Base-by-base conservation (phyloP, 768 basidiomycete species). In the Boletus sensibilis region DNA sequence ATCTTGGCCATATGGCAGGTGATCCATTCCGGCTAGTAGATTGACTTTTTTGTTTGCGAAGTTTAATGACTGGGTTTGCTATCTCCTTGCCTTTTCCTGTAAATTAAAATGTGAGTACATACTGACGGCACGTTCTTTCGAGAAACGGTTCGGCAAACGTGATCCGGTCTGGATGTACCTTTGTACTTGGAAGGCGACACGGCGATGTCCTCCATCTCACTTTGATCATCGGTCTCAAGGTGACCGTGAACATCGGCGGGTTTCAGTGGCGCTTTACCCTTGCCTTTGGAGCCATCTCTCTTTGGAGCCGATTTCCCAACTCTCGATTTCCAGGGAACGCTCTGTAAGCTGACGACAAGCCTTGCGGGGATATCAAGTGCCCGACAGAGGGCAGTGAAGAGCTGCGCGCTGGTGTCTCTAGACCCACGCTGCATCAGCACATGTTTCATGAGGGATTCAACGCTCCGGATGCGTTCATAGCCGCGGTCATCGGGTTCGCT, bases 391-490 rank as follows among this genome's bases (percentile, higher is more conserved):
- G 92, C 86, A 5, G 94, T 95, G 69, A 98, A 98, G 4, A 98
- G 79, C 63, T 96, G 93, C 1, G 93, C 89, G 55, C 89, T 90
- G 38, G 84, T 83, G 69, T 99, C 97, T 57, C 91, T 80, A 23
- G 86, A 89, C 8, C 95, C 97, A 56, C 74, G 78, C 52, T 80
- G 82, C 80, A 88, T 86, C 20, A 98, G 74, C 1, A 86, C 88
- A 68, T 95, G 93, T 68, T 97, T 98, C 91, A 95, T 94, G 38
- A 98, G 78, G 60, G 92, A 94, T 68, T 95, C 94, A 14, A 80
- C 76, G 49, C 85, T 87, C 44, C 87, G 79, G 29, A 97, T 82
- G 3, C 77, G 66, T 71, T 96, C 95, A 37, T 79, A 78, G 11
- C 84, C 84, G 33, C 68, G 65, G 34, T 71, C 68, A 27, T 82